These are phyloP conservation scores for Naganishia sp. DNA, from an alignment of 1,284 basidiomycete species.

Conservation along the genomic window DNA sequence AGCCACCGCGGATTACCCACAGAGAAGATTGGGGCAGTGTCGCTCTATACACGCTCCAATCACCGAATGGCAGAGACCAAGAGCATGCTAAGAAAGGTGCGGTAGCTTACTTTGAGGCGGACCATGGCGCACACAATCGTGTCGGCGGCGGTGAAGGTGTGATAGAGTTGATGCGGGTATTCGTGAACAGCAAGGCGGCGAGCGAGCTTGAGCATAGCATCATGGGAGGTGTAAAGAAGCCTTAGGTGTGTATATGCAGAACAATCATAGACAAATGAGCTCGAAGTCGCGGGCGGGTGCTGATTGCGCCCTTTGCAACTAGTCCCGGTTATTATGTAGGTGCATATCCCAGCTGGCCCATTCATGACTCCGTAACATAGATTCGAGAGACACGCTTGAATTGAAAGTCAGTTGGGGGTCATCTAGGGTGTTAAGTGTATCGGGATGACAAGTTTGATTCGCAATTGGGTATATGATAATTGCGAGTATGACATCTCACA, in stretches of 20 bases:
- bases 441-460: no score
- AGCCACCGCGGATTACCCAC: slow-evolving; percentile 31
- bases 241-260: background rate
- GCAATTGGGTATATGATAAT: no score
- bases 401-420: no score
- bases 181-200: background rate
- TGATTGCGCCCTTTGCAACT: no score
- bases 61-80: background rate
- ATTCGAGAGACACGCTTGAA: no score
- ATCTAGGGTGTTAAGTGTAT: no score
- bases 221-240: background rate
- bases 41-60: background rate
- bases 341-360: no score
- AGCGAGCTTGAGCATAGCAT: background rate
- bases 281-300: no score
- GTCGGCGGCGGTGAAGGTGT: slow-evolving; percentile 50
- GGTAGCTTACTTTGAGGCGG: slow-evolving; percentile 47
- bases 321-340: no score
- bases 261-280: no score
- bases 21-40: slow-evolving; percentile 24
- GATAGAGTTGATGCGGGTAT: slow-evolving; percentile 43
- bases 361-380: no score
- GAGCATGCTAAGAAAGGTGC: slow-evolving; percentile 25
- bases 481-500: no score
- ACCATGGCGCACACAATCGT: slow-evolving; percentile 46